These are phyloP conservation scores for Cryptococcus jaspeensis DNA, from an alignment of 1,284 basidiomycete species.

Conservation along the genomic window DNA sequence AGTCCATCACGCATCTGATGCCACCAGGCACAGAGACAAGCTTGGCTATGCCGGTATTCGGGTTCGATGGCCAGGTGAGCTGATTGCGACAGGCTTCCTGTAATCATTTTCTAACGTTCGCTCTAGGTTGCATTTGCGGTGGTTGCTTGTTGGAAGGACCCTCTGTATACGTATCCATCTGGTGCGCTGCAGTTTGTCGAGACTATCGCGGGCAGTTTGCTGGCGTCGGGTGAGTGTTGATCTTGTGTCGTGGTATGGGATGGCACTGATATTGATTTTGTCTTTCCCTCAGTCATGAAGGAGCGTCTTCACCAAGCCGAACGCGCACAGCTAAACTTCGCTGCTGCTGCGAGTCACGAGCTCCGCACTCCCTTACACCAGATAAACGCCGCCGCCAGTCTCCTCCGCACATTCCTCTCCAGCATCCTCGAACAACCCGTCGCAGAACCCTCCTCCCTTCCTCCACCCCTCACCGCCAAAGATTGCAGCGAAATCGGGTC, in stretches of 20 bases:
- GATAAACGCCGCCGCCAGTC: constrained; percentile 47
- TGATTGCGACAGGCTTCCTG: background rate
- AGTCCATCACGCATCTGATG: constrained; percentile 39
- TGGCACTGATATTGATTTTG: constrained; percentile 10
- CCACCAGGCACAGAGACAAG: constrained; percentile 37
- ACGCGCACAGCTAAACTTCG: constrained; percentile 45
- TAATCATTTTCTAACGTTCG: constrained; percentile 4
- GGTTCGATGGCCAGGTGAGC: constrained; percentile 40
- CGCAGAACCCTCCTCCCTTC: background rate
- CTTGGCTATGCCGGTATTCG: constrained; percentile 45
- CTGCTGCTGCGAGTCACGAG: constrained; percentile 48
- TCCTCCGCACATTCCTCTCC: constrained; percentile 40
- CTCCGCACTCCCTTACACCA: constrained; percentile 50
- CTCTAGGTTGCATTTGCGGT: constrained; percentile 38
- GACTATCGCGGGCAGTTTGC: constrained; percentile 36
- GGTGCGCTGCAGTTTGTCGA: constrained; percentile 45
- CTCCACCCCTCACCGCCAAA: constrained; percentile 26
- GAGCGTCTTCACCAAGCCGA: constrained; percentile 39
- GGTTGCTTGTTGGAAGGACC: constrained; percentile 45
- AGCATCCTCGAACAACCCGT: constrained; percentile 19
- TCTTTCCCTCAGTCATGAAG: constrained; percentile 36
- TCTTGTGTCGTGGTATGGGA: constrained; percentile 31
- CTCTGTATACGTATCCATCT: constrained; percentile 41
- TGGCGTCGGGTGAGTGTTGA: constrained; percentile 30
- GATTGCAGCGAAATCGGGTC: constrained; percentile 39